phyloP scores from a whole-genome alignment of 768 basidiomycete species.

The Rhodotorula kratochvilovae region DNA sequence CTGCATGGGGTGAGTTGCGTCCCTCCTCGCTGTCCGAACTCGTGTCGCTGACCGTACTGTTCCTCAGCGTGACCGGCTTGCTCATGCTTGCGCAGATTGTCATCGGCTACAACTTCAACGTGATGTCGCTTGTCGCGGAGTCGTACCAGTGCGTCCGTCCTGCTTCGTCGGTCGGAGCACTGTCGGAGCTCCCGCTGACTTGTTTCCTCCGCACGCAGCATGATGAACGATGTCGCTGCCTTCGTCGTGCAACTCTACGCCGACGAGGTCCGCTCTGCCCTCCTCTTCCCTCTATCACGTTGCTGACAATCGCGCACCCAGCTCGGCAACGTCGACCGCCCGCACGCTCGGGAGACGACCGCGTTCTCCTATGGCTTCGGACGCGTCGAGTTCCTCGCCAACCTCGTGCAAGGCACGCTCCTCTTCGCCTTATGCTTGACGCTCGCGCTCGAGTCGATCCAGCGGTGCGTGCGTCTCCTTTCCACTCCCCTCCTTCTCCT shows the following conservation, averaged over 20 bases:
- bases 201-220: background rate
- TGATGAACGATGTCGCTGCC: slow-evolving; percentile 26
- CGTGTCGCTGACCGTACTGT: no score
- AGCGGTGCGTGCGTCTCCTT: slow-evolving; percentile 2
- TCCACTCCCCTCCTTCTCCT: background rate
- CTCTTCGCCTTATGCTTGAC: slow-evolving; percentile 29
- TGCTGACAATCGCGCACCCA: background rate
- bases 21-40: no score
- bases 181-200: no score
- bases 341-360: background rate
- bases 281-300: no score
- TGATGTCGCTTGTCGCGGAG: slow-evolving; percentile 18
- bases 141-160: slow-evolving; percentile 13
- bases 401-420: slow-evolving; percentile 26
- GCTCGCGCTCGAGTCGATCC: slow-evolving; percentile 17
- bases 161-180: no score
- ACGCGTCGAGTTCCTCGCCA: slow-evolving; percentile 18
- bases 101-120: slow-evolving; percentile 20
- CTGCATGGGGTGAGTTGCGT: slow-evolving; percentile 10
- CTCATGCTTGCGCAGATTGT: slow-evolving; percentile 24
- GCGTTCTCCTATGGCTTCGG: slow-evolving; percentile 21
- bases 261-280: slow-evolving; percentile 7
- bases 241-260: slow-evolving; percentile 30
- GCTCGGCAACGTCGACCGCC: background rate
- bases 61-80: slow-evolving; percentile 10